Percentiles rank a stretch among this genome's conserved stretches.
These are phyloP conservation scores for Baudoinia panamericana DNA, from an alignment of 495 filamentous ascomycete species.

Conservation along the genomic window DNA sequence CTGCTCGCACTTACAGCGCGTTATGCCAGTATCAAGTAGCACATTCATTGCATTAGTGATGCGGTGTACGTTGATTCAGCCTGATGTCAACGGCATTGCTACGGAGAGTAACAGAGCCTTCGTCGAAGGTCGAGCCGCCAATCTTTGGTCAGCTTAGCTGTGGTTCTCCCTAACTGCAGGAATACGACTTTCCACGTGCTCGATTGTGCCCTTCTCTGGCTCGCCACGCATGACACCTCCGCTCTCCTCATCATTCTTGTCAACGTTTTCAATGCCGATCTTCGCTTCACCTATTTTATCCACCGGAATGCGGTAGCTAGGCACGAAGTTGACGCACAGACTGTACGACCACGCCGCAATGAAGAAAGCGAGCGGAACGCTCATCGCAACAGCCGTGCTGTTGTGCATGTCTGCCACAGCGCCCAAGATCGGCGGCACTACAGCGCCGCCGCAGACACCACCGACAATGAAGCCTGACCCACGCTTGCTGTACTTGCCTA, in stretches of 20 bases:
- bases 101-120: too few relatives aligned
- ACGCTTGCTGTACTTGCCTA: slow-evolving; percentile 57
- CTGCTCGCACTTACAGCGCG: too few relatives aligned
- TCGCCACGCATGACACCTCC: neutral
- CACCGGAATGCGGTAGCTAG: slow-evolving; percentile 43
- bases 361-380: slow-evolving; percentile 29
- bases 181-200: slow-evolving; percentile 2
- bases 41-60: too few relatives aligned
- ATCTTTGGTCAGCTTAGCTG: neutral
- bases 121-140: too few relatives aligned
- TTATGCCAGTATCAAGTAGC: too few relatives aligned
- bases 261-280: slow-evolving; percentile 35
- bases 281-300: slow-evolving; percentile 45
- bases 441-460: slow-evolving; percentile 49
- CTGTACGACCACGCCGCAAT: slow-evolving; percentile 45
- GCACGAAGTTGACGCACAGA: slow-evolving; percentile 49
- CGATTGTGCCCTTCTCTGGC: slow-evolving; percentile 10
- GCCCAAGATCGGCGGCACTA: slow-evolving; percentile 52
- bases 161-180: neutral
- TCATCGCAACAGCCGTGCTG: slow-evolving; percentile 31
- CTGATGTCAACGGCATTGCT: too few relatives aligned
- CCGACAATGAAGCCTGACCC: slow-evolving; percentile 55
- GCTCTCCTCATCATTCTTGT: slow-evolving; percentile 25
- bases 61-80: too few relatives aligned
- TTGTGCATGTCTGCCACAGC: slow-evolving; percentile 38